Evolutionary conservation across 177 flowering plant genomes (phyloP).

Genomic region (Vitis hybrid): DNA sequence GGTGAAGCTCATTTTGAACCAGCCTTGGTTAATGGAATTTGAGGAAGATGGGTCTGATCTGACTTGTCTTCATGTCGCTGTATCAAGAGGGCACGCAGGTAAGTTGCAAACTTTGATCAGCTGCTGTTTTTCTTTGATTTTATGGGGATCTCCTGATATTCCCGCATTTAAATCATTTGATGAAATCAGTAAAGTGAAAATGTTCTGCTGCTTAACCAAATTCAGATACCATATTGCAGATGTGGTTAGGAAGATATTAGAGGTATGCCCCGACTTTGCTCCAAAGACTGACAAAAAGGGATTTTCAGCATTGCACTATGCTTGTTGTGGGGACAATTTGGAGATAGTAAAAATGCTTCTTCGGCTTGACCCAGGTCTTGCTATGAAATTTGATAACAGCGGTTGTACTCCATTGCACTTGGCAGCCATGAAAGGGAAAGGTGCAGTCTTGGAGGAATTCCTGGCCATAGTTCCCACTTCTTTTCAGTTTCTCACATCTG

Average conservation of each 20-base stretch:
- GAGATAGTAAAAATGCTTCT: conserved; percentile 10
- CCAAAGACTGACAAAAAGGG: conserved; percentile 8
- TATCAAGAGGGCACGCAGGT: conserved; percentile 6
- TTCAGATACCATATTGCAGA: background rate
- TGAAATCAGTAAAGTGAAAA: too few relatives aligned
- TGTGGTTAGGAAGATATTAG: background rate
- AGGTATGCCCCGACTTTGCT: conserved; percentile 2
- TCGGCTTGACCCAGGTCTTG: background rate
- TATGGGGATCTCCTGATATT: too few relatives aligned
- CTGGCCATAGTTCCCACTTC: background rate
- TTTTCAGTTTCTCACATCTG: background rate
- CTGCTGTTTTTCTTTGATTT: too few relatives aligned
- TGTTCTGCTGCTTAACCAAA: too few relatives aligned
- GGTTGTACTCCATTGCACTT: conserved; percentile 7
- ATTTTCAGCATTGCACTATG: conserved; percentile 11
- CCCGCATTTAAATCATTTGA: too few relatives aligned
- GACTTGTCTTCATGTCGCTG: background rate
- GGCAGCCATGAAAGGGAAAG: conserved; percentile 1
- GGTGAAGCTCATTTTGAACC: conserved; percentile 4
- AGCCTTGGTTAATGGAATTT: background rate
- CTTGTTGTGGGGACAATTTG: conserved; percentile 6
- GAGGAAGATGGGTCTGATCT: conserved; percentile 4
- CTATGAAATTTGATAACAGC: background rate
- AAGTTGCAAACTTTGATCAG: background rate
- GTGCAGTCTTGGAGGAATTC: background rate